Base-by-base conservation (phyloP, 306 rosid species). In the Herpetospermum pedunculosum region DNA sequence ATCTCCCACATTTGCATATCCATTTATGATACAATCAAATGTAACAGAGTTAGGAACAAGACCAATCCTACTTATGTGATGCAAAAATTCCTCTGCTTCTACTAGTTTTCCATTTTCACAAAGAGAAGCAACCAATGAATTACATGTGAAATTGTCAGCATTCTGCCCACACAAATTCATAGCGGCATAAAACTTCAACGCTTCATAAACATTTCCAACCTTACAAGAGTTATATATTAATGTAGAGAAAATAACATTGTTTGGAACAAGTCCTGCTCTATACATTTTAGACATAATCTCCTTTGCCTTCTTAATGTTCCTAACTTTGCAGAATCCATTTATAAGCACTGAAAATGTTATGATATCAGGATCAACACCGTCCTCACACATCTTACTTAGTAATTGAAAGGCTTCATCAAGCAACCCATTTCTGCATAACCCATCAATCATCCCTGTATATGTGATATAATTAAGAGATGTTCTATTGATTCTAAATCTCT, bases 301-400 rank as follows among this genome's bases (percentile, higher is more conserved):
- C 82, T 85, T 88, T 25, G 82, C 94, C 50, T 77, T 80, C 62
- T 77, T 85, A 74, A 88, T 49, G 85, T 81, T 88, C 83, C 87
- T 83, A 71, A 16, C 86, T 75, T 72, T 85, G 73, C 86, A 84
- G 79, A 85, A 84, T 76, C 90, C 96, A 83, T 85, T 88, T 74
- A 90, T 85, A n/a, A 90, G 90, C 77, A 81, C 90, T 1, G 94
- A 86, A 86, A 86, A 88, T 65, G 90, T 86, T 65, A 86, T 53
- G 57, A 85, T 70, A 81, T 88, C 96, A 48, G 90, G 94, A 59
- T 44, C 29, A 16, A 82, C 75, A 46, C 84, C 80, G 79, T 65
- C 81, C 70, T 77, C 73, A 55, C 79, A 58, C 92, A 86, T 83
- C 80, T 82, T 76, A 72, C 80, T 69, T 21, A 88, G 82, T 80